phyloP scores from a whole-genome alignment of 306 rosid species.

The Quercus parvula region DNA sequence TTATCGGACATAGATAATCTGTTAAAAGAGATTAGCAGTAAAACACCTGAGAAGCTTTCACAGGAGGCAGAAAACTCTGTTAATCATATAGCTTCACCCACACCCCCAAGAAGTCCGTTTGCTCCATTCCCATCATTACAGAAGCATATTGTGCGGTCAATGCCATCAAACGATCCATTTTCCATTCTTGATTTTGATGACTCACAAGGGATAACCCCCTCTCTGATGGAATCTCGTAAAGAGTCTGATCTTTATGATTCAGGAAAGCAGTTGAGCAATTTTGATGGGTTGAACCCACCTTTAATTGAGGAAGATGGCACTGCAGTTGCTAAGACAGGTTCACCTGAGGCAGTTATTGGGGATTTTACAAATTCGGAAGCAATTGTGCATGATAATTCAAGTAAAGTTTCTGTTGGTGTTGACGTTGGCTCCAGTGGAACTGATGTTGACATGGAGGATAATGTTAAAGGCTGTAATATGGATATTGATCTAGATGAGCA shows the following conservation, averaged over 20 bases:
- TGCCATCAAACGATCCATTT: slow-evolving; percentile 54
- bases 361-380: slow-evolving; percentile 12
- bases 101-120: slow-evolving; percentile 72
- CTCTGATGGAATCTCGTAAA: slow-evolving; percentile 10
- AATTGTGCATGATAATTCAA: slow-evolving; percentile 17
- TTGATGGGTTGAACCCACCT: slow-evolving; percentile 24
- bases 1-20: slow-evolving; percentile 42
- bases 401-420: slow-evolving; percentile 22
- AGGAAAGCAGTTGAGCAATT: slow-evolving; percentile 15
- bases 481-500: slow-evolving; percentile 12
- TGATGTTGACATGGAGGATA: slow-evolving; percentile 28
- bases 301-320: slow-evolving; percentile 16
- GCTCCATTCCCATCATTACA: slow-evolving; percentile 41
- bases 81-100: slow-evolving; percentile 52
- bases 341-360: slow-evolving; percentile 21
- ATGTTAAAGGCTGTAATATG: slow-evolving; percentile 25
- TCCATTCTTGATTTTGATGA: slow-evolving; percentile 46
- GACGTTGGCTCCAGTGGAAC: slow-evolving; percentile 30
- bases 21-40: slow-evolving; percentile 28
- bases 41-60: slow-evolving; percentile 32
- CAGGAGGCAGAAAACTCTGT: slow-evolving; percentile 27
- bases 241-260: slow-evolving; percentile 31
- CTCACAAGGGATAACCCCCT: slow-evolving; percentile 28
- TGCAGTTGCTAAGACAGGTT: slow-evolving; percentile 20
- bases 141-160: slow-evolving; percentile 46